Percentiles rank a stretch among this genome's conserved stretches.
These are phyloP conservation scores for Xylaria digitata DNA, from an alignment of 2,329 filamentous ascomycete genomes.

Conservation along the genomic window DNA sequence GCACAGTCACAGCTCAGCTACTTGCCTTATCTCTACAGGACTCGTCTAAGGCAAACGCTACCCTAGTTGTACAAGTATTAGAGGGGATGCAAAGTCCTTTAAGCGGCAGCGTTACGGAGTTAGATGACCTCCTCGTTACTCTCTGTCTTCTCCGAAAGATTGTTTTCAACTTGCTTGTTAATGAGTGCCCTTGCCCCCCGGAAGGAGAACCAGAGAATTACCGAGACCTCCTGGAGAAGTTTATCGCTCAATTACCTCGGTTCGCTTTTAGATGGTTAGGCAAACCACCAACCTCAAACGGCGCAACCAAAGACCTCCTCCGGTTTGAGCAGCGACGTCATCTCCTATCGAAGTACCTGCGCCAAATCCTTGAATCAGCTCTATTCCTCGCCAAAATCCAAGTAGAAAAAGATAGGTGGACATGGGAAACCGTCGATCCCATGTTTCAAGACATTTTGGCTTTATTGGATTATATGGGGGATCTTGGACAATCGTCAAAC, in stretches of 20 bases:
- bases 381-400: slow-evolving; percentile 66
- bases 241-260: slow-evolving; percentile 69
- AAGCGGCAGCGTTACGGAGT: slow-evolving; percentile 67
- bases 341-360: slow-evolving; percentile 62
- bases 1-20: slow-evolving; percentile 65
- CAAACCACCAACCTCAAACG: slow-evolving; percentile 62
- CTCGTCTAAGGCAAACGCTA: slow-evolving; percentile 54
- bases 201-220: slow-evolving; percentile 28
- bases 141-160: slow-evolving; percentile 67
- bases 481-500: slow-evolving; percentile 48
- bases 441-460: slow-evolving; percentile 66
- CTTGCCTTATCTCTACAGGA: slow-evolving; percentile 65
- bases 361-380: slow-evolving; percentile 69
- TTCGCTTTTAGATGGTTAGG: slow-evolving; percentile 72
- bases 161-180: slow-evolving; percentile 60
- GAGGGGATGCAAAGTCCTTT: slow-evolving; percentile 68
- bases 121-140: slow-evolving; percentile 70
- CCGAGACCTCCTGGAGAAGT: slow-evolving; percentile 61
- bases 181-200: slow-evolving; percentile 31
- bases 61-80: slow-evolving; percentile 61
- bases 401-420: slow-evolving; percentile 59
- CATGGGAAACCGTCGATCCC: slow-evolving; percentile 68
- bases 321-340: slow-evolving; percentile 71
- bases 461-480: slow-evolving; percentile 65
- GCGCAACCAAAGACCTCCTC: slow-evolving; percentile 66